These are phyloP conservation scores for Lodderomyces metapsilosis DNA, from an alignment of 1,139 yeast species.

Conservation along the genomic window DNA sequence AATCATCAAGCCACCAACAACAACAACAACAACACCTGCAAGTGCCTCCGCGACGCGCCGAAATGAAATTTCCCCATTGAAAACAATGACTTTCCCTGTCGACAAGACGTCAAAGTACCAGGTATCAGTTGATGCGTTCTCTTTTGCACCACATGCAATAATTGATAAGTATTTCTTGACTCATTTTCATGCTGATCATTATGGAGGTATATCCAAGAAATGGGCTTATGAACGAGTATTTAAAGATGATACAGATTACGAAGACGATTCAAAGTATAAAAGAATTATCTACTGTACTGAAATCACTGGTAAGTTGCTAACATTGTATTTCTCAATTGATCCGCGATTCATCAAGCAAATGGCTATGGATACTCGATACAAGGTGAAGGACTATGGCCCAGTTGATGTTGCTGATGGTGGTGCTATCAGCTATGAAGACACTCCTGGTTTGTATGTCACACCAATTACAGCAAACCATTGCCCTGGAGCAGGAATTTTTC, in stretches of 20 bases:
- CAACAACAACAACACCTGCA: constrained; percentile 17
- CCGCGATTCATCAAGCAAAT: constrained; percentile 50
- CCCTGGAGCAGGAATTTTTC: constrained; percentile 86
- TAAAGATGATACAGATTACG: constrained; percentile 20
- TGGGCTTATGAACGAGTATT: constrained; percentile 59
- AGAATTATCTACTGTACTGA: constrained; percentile 64
- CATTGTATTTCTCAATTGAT: constrained; percentile 53
- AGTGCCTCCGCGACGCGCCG: constrained; percentile 16
- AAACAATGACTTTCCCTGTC: constrained; percentile 46
- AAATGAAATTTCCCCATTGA: constrained; percentile 53
- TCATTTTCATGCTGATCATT: constrained; percentile 93
- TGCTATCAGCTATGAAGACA: constrained; percentile 11
- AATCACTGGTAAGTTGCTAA: constrained; percentile 60
- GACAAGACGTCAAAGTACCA: constrained; percentile 18
- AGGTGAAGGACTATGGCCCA: constrained; percentile 21
- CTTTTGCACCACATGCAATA: constrained; percentile 45
- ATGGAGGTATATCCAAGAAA: constrained; percentile 74
- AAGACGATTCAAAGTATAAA: constrained; percentile 41
- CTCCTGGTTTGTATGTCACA: constrained; percentile 56
- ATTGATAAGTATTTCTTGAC: constrained; percentile 59
- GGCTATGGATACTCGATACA: constrained; percentile 41
- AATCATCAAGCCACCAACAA: constrained; percentile 24
- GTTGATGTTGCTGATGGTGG: constrained; percentile 16
- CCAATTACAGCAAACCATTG: constrained; percentile 89
- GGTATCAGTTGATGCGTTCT: constrained; percentile 70